A percentile compares a stretch with the other conserved stretches of the same genome.
These are phyloP conservation scores for Pholiota adiposa DNA, from an alignment of 1,284 basidiomycete species.

Conservation along the genomic window DNA sequence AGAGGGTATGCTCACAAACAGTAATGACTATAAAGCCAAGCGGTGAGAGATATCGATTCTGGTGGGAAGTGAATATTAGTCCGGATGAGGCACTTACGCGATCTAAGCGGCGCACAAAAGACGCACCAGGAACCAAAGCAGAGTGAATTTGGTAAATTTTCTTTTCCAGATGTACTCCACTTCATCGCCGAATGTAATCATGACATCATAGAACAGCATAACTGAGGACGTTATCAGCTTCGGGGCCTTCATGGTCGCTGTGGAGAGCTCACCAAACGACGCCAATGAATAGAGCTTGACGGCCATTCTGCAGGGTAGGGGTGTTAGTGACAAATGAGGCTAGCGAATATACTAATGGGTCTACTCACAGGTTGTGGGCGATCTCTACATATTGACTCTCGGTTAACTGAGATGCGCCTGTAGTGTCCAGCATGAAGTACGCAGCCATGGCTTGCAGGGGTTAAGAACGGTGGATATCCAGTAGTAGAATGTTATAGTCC, in stretches of 20 bases:
- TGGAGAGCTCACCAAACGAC: slow-evolving; percentile 24
- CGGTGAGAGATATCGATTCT: slow-evolving; percentile 41
- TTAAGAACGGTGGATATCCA: not conserved
- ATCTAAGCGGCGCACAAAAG: not conserved
- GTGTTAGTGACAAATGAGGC: not conserved
- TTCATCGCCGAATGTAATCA: slow-evolving; percentile 36
- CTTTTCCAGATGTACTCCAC: slow-evolving; percentile 36
- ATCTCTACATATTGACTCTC: not conserved
- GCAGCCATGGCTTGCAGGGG: not conserved
- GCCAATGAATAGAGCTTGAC: slow-evolving; percentile 33
- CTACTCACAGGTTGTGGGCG: slow-evolving; percentile 19
- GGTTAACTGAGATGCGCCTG: not conserved
- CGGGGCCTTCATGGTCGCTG: not conserved
- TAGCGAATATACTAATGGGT: not conserved
- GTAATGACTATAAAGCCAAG: slow-evolving; percentile 38
- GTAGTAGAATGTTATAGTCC: not conserved
- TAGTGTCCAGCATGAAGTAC: not conserved
- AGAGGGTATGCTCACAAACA: slow-evolving; percentile 27
- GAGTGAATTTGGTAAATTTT: slow-evolving; percentile 30
- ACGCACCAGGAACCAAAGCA: slow-evolving; percentile 36
- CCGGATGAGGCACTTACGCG: not conserved
- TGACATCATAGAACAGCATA: slow-evolving; percentile 39
- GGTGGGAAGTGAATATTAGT: not conserved
- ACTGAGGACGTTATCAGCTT: slow-evolving; percentile 22
- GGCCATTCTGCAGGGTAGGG: slow-evolving; percentile 22